These are phyloP conservation scores for Quercus robur DNA, from an alignment of 306 rosid genomes.

Conservation along the genomic window DNA sequence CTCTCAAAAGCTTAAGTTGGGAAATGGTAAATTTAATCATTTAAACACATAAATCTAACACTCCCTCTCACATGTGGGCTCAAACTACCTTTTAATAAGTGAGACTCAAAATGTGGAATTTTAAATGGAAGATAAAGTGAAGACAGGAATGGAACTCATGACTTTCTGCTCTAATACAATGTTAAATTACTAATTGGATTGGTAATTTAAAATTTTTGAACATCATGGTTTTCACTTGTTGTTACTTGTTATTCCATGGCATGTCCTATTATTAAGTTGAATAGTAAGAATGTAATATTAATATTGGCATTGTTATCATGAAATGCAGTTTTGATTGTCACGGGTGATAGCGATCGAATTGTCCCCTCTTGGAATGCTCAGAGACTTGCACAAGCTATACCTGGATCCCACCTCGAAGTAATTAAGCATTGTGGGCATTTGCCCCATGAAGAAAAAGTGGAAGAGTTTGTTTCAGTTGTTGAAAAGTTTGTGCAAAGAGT, in stretches of 20 bases:
- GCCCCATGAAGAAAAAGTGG: conserved; percentile 88
- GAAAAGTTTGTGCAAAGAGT: conserved; percentile 58
- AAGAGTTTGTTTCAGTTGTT: conserved; percentile 67
- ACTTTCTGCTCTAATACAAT: too few species aligned
- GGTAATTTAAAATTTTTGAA: too few species aligned
- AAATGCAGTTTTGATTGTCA: conserved; percentile 70
- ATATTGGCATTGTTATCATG: conserved; percentile 14
- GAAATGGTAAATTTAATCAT: too few species aligned
- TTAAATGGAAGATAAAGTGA: too few species aligned
- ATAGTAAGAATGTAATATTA: background rate
- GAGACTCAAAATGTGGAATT: too few species aligned
- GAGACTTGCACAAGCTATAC: conserved; percentile 78
- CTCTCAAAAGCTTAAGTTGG: too few species aligned
- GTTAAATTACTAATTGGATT: too few species aligned
- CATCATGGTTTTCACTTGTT: background rate
- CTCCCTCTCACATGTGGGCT: too few species aligned
- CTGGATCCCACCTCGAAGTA: conserved; percentile 66
- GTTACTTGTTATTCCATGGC: too few species aligned
- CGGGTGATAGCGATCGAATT: conserved; percentile 76
- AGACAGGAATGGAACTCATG: too few species aligned
- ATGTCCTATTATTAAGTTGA: conserved; percentile 1
- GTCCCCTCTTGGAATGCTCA: conserved; percentile 89
- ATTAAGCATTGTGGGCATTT: conserved; percentile 86
- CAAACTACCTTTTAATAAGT: too few species aligned
- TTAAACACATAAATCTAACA: too few species aligned